These are phyloP conservation scores for Cotoneaster glaucophyllus DNA, from an alignment of 306 rosid genomes.

Conservation along the genomic window DNA sequence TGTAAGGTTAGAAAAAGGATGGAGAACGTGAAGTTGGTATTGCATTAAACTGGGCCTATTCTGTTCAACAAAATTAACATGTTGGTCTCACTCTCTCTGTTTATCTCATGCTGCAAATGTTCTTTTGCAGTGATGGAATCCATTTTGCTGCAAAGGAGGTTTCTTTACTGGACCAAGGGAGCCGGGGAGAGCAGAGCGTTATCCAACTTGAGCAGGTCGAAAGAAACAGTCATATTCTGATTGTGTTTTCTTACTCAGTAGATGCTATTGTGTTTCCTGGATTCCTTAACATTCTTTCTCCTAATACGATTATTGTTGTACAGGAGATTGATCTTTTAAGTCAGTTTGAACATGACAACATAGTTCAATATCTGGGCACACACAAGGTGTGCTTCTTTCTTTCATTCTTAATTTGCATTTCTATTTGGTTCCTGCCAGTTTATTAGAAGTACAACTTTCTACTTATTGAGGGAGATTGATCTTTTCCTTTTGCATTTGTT, in stretches of 20 bases:
- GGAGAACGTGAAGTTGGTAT: no score
- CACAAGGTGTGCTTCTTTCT: constrained; percentile 38
- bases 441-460: not conserved
- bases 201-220: constrained; percentile 55
- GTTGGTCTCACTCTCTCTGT: not conserved
- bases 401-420: not conserved
- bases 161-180: constrained; percentile 51
- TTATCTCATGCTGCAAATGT: not conserved
- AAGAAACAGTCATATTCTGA: not conserved
- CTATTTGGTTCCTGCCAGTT: not conserved
- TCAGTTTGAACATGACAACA: constrained; percentile 51
- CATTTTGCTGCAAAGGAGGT: constrained; percentile 61
- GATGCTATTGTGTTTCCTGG: not conserved
- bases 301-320: not conserved
- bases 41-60: not conserved
- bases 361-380: constrained; percentile 49
- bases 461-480: not conserved
- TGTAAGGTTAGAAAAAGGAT: no score
- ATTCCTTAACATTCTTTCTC: constrained; percentile 1
- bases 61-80: not conserved
- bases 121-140: constrained; percentile 45
- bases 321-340: constrained; percentile 57
- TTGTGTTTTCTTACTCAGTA: not conserved
- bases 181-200: constrained; percentile 49
- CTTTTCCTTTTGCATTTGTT: not conserved